These are phyloP conservation scores for Sporothrix euskadiensis DNA, from an alignment of 2,329 filamentous ascomycete genomes.

Conservation along the genomic window DNA sequence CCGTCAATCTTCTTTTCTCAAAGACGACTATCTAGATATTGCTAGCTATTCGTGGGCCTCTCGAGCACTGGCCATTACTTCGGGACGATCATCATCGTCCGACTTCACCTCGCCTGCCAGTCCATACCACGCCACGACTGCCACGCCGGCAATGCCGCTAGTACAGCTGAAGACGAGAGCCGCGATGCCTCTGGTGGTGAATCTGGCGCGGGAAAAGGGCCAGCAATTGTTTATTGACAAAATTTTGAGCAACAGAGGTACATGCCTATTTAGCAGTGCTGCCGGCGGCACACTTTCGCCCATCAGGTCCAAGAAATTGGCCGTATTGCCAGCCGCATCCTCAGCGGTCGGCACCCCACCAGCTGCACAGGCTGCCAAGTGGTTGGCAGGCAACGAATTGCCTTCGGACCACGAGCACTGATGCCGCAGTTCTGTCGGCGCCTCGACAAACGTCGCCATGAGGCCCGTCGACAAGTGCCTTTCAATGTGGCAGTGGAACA, in stretches of 20 bases:
- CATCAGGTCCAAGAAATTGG: constrained; percentile 34
- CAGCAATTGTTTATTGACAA: neutral
- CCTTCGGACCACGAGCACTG: constrained; percentile 40
- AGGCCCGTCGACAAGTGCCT: constrained; percentile 56
- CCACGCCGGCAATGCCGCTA: constrained; percentile 14
- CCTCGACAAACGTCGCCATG: constrained; percentile 45
- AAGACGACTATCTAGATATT: neutral
- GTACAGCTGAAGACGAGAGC: neutral
- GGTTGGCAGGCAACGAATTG: constrained; percentile 55
- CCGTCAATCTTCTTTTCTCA: neutral
- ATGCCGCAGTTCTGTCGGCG: constrained; percentile 47
- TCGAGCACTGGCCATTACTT: neutral
- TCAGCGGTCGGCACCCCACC: constrained; percentile 30
- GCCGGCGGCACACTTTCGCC: constrained; percentile 33
- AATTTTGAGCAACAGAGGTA: constrained; percentile 64
- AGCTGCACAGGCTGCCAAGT: constrained; percentile 56
- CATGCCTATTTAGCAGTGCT: constrained; percentile 46
- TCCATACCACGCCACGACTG: constrained; percentile 11
- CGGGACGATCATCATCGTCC: neutral
- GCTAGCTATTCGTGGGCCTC: neutral
- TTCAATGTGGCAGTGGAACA: constrained; percentile 56
- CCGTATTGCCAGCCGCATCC: constrained; percentile 36
- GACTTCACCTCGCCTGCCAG: neutral
- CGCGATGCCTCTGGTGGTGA: neutral
- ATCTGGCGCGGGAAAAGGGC: neutral